Percentiles rank a stretch among this genome's conserved stretches.
phyloP scores from a whole-genome alignment of 2,329 filamentous ascomycete genomes.

The Botrytis paeoniae region DNA sequence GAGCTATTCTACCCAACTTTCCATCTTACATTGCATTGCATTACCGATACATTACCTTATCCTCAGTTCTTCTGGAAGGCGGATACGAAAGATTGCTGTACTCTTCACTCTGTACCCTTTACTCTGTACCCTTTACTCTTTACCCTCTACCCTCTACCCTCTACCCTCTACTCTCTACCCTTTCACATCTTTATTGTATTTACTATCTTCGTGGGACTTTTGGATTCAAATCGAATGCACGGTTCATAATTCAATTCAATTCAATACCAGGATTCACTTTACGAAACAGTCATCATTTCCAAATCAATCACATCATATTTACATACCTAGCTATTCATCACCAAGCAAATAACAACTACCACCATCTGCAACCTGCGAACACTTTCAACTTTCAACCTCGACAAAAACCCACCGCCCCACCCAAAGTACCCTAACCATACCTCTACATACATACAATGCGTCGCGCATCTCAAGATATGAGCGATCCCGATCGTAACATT shows the following conservation, averaged over 20 bases:
- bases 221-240: background rate
- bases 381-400: slow-evolving; percentile 6
- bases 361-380: slow-evolving; percentile 13
- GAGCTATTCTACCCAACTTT: background rate
- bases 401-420: slow-evolving; percentile 17
- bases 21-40: background rate
- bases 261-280: background rate
- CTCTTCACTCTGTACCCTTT: background rate
- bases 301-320: background rate
- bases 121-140: background rate
- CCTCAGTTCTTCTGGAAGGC: background rate
- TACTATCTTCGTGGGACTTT: background rate
- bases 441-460: slow-evolving; percentile 31
- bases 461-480: slow-evolving; percentile 35
- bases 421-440: background rate
- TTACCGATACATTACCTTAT: background rate
- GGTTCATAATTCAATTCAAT: background rate
- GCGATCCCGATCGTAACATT: slow-evolving; percentile 38
- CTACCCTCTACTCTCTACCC: background rate
- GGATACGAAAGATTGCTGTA: background rate
- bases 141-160: background rate
- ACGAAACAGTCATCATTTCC: background rate
- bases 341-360: slow-evolving; percentile 1
- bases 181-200: background rate
- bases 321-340: background rate